phyloP scores from a whole-genome alignment of 805 yeast genomes.

The Yamadazyma phyllophila region DNA sequence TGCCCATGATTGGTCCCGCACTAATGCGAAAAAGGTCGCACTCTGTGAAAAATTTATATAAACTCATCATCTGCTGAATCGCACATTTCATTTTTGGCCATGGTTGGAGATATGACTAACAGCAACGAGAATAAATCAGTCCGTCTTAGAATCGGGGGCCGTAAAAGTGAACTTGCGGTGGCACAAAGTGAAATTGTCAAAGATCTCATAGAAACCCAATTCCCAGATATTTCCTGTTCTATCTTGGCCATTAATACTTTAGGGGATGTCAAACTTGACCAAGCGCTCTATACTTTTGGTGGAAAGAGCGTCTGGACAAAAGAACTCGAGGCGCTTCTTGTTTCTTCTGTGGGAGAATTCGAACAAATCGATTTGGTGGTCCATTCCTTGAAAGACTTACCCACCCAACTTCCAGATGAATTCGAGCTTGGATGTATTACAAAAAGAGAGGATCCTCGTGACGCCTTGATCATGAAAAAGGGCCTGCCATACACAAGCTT shows the following conservation, averaged over 20 bases:
- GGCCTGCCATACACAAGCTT: conserved; percentile 63
- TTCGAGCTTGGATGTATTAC: conserved; percentile 87
- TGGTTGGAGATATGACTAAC: too few species aligned
- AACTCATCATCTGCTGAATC: conserved; percentile 4
- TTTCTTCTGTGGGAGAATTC: conserved; percentile 57
- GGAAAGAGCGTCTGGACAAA: conserved; percentile 97
- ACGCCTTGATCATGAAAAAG: conserved; percentile 76
- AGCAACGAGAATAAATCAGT: neutral
- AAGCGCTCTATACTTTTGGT: conserved; percentile 90
- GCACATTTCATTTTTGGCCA: neutral
- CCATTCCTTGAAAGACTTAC: conserved; percentile 91
- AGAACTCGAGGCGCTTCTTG: conserved; percentile 79
- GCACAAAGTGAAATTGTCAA: conserved; percentile 79
- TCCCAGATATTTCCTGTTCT: conserved; percentile 68
- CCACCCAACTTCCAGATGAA: conserved; percentile 85
- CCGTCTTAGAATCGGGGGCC: conserved; percentile 64
- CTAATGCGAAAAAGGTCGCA: conserved; percentile 1
- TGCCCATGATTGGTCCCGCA: conserved; percentile 10
- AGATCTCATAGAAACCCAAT: conserved; percentile 51
- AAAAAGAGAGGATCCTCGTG: conserved; percentile 88
- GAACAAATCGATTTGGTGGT: conserved; percentile 84
- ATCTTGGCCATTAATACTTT: conserved; percentile 79
- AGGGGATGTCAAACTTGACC: conserved; percentile 84
- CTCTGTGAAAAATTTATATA: conserved; percentile 7
- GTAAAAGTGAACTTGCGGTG: conserved; percentile 85